Evolutionary conservation across 2,329 filamentous ascomycete species (phyloP).

Genomic region (Aspergillus arachidicola): DNA sequence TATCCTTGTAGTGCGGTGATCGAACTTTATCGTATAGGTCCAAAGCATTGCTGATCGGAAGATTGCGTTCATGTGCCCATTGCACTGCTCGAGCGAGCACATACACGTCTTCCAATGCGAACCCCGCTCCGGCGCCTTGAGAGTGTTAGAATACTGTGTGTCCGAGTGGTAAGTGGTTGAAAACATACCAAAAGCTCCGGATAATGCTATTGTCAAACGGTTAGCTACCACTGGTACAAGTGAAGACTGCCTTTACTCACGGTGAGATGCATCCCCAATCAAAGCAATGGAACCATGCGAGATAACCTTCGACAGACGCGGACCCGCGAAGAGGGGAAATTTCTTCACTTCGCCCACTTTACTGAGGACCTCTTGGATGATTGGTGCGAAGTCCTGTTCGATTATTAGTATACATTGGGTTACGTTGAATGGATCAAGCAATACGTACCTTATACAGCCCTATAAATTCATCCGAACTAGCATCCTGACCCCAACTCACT

Average conservation of each 20-base stretch:
- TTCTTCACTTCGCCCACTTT: constrained; percentile 15
- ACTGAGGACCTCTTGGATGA: constrained; percentile 4
- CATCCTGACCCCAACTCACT: constrained; percentile 18
- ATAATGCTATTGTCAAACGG: constrained; percentile 3
- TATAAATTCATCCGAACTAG: constrained; percentile 12
- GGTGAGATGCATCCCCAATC: constrained; percentile 19
- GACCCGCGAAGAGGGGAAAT: constrained; percentile 16
- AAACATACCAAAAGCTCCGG: constrained; percentile 15
- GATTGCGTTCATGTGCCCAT: constrained; percentile 4
- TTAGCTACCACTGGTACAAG: background rate
- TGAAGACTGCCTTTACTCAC: background rate
- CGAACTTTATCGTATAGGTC: constrained; percentile 13
- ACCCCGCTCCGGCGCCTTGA: constrained; percentile 15
- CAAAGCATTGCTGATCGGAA: constrained; percentile 1
- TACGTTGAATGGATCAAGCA: no score
- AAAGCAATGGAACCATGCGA: constrained; percentile 12
- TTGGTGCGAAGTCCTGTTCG: constrained; percentile 11
- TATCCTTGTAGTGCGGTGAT: constrained; percentile 13
- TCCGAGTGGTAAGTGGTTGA: no score
- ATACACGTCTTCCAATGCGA: constrained; percentile 19
- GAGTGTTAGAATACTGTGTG: background rate
- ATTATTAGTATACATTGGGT: background rate
- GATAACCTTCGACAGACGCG: constrained; percentile 7
- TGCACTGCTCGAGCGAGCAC: constrained; percentile 12
- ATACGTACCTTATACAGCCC: constrained; percentile 13